Conservation (phyloP, 495 filamentous ascomycete species). For the Halenospora varia region DNA sequence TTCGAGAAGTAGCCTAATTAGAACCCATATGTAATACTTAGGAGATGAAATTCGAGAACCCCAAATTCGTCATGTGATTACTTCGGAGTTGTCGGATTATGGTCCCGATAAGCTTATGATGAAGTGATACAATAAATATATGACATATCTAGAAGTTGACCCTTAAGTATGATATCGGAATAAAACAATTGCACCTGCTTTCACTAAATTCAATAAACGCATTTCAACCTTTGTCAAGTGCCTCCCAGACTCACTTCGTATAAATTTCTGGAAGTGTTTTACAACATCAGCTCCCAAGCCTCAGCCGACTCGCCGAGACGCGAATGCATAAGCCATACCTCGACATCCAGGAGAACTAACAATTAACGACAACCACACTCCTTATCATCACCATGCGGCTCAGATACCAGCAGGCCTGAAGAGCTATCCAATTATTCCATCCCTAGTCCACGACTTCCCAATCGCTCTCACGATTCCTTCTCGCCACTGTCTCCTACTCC, state of each 20-base stretch:
- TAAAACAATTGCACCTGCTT: no score
- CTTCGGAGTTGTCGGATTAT: no score
- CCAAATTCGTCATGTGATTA: no score
- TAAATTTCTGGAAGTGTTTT: not conserved
- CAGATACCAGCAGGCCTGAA: constrained; percentile 23
- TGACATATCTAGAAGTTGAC: no score
- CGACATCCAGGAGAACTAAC: not conserved
- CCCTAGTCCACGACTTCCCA: not conserved
- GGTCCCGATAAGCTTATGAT: no score
- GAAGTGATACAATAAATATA: no score
- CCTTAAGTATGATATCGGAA: no score
- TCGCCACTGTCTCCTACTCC: not conserved
- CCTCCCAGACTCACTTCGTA: not conserved
- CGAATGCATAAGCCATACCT: not conserved
- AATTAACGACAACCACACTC: not conserved
- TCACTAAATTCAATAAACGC: no score
- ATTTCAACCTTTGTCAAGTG: no score
- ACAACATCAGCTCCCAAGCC: constrained; percentile 6
- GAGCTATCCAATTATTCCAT: not conserved
- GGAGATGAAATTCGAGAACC: no score
- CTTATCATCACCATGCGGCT: constrained; percentile 15
- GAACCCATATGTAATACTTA: not conserved
- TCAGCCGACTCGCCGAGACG: constrained; percentile 6
- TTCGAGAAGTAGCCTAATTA: not conserved
- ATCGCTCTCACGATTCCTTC: not conserved